phyloP scores from a whole-genome alignment of 768 basidiomycete species.

The Hygrocybe punicea region DNA sequence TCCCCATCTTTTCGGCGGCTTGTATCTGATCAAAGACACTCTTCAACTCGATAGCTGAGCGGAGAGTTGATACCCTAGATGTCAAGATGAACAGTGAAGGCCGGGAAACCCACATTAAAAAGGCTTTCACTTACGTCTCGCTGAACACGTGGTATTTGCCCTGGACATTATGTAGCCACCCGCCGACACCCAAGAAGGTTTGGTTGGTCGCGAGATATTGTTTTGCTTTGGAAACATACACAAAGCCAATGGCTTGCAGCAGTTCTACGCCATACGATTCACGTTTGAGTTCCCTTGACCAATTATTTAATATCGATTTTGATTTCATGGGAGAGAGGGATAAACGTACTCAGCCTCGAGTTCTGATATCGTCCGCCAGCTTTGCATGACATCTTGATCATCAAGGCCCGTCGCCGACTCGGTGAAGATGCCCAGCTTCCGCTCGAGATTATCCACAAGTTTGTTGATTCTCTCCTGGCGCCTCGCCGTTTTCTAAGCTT shows the following conservation, averaged over 20 bases:
- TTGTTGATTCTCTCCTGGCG: conserved; percentile 71
- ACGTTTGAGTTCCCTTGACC: conserved; percentile 65
- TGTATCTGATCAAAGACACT: conserved; percentile 88
- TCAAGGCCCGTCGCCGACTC: conserved; percentile 73
- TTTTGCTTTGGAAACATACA: conserved; percentile 78
- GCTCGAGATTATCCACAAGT: conserved; percentile 72
- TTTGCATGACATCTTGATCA: conserved; percentile 64
- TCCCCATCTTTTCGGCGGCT: conserved; percentile 83
- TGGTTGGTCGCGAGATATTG: conserved; percentile 73
- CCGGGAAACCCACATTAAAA: conserved; percentile 3
- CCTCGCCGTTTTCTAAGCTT: conserved; percentile 68
- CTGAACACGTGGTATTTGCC: conserved; percentile 92
- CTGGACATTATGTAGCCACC: conserved; percentile 90
- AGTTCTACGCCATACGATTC: conserved; percentile 89
- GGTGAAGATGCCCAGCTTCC: conserved; percentile 83
- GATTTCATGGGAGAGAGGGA: not conserved
- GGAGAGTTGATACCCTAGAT: conserved; percentile 73
- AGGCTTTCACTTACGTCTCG: conserved; percentile 68
- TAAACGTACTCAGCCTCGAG: conserved; percentile 75
- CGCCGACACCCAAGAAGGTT: conserved; percentile 79
- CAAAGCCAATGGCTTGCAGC: conserved; percentile 81
- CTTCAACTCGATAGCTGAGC: conserved; percentile 86
- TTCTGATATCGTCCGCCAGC: conserved; percentile 74
- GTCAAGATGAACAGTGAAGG: conserved; percentile 2
- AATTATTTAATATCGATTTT: conserved; percentile 2